Evolutionary conservation across 2,329 filamentous ascomycete species (phyloP), one percentile per base, ranked within the genome.

Genomic region (Calonectria montana): DNA sequence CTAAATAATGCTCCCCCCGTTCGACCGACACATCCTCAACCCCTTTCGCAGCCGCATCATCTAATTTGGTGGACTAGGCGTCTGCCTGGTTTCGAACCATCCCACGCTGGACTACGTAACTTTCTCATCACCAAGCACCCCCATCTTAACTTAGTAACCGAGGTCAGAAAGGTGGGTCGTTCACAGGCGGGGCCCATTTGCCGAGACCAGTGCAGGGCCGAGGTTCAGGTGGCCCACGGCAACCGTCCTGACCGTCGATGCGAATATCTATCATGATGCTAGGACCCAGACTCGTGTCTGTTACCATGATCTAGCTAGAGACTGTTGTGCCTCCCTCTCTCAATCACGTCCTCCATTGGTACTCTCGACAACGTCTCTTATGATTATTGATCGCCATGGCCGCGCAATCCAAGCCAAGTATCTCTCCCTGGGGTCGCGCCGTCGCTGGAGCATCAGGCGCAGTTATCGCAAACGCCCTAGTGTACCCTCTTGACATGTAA

Each of bases 401-500:
- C 70, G 87, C 82, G 65, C 88, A 89, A 79, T 91, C 89, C 45
- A 96, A 95, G 83, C 88, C 91, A 74, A 87, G 87, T 76, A 90
- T 98, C 71, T 95, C 97, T 48, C 94, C 97, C 67, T 98, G 96
- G 96, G 96, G 96, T 67, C 93, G 93, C 81, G 97, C 97, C 67
- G 91, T 98, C 76, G 96, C 97, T 74, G 97, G 97, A 80, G 95
- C 97, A 65, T 94, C 94, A 23, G 97, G 97, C 73, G 97, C 97
- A 57, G 95, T 98, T 43, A 88, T 99, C 71, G 97, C 97, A 70
- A 99, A 99, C 87, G 94, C 96, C 53, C 86, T 98, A 74, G 96
- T 98, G 70, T 99, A 99, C 84, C 97, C 97, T 57, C 89, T 99
- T 72, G 97, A 99, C 85, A 96, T 99, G 96, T 98, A 88, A 87